phyloP scores from a whole-genome alignment of 805 yeast genomes.

The Priceomyces fermenticarens region DNA sequence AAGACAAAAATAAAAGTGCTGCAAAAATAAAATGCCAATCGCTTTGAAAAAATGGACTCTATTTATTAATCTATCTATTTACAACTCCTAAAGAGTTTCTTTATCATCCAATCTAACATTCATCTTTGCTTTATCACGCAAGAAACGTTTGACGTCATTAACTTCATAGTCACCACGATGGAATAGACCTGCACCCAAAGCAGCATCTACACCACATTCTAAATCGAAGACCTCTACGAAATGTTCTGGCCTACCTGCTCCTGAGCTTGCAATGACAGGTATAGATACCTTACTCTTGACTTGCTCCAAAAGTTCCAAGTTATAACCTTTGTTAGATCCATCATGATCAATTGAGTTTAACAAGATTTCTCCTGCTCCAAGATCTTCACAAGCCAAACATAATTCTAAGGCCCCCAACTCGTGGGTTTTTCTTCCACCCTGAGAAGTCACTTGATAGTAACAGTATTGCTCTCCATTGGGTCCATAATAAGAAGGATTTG shows the following conservation, averaged over 20 bases:
- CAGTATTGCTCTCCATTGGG: constrained; percentile 88
- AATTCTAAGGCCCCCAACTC: constrained; percentile 91
- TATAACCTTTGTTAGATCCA: constrained; percentile 94
- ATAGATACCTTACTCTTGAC: constrained; percentile 73
- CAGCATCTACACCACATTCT: constrained; percentile 87
- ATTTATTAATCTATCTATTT: too few species aligned
- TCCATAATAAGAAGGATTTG: constrained; percentile 50
- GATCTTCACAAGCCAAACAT: constrained; percentile 80
- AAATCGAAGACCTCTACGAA: constrained; percentile 78
- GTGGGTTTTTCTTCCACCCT: constrained; percentile 87
- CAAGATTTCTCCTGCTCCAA: constrained; percentile 96
- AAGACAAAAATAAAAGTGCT: too few species aligned
- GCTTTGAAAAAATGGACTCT: too few species aligned
- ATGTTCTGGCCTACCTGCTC: constrained; percentile 93
- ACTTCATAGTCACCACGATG: constrained; percentile 94
- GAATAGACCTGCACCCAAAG: constrained; percentile 98
- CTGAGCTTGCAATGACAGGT: constrained; percentile 97
- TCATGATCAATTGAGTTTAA: constrained; percentile 95
- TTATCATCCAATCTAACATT: constrained; percentile 66
- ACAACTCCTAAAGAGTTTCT: constrained; percentile 16
- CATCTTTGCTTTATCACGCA: constrained; percentile 53
- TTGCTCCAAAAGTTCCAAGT: constrained; percentile 77
- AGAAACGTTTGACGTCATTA: constrained; percentile 69
- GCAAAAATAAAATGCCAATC: too few species aligned
- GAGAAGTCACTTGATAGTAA: constrained; percentile 94